Base-by-base conservation (phyloP, 2,329 filamentous ascomycete species). In the Calycina marina region DNA sequence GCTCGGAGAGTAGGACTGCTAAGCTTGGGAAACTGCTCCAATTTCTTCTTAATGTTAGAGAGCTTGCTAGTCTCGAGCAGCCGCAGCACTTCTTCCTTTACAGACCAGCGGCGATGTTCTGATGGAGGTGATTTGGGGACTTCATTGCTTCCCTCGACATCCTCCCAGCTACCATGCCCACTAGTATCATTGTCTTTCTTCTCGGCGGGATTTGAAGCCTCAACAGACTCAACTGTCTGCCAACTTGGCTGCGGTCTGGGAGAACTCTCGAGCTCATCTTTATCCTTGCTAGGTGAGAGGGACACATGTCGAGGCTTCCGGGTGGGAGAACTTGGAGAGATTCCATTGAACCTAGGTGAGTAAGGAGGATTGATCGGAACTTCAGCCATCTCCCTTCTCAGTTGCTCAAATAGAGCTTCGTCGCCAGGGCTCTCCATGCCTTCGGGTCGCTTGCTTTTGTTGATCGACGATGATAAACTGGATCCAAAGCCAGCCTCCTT, bases 401-500 rank as follows among this genome's bases (percentile, higher is more conserved):
- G 31, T 18, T 41, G 42, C 14, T 43, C 39, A 11, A 48, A 44
- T 14, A 38, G 32, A 18, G 32, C 36, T 4, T 34, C 39, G 31
- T 49, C 48, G 30, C 38, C 40, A 22, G 44, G 44, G 22, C 25
- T 48, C 26, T 45, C 39, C 16, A 46, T 31, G 3, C 39, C 40
- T 13, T 45, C 47, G 4, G 50, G 51, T 25, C 35, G 40, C 25
- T 44, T 37, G 15, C 46, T 38, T 28, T 39, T 47, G 18, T 45
- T 27, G 14, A 56, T 40, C 10, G 61, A 55, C 3, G 59, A 58
- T 30, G 60, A 55, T 26, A 65, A 43, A 12, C 55, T 55, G 14
- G 60, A 60, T 20, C 60, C 53, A 44, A 65, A 66, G 4, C 62
- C 63, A 10, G 61, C 62, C 29, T 66, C 58, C 30, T 53, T 56